Base-by-base conservation (phyloP, 2,329 filamentous ascomycete species). In the Pseudopyricularia cyperi region DNA sequence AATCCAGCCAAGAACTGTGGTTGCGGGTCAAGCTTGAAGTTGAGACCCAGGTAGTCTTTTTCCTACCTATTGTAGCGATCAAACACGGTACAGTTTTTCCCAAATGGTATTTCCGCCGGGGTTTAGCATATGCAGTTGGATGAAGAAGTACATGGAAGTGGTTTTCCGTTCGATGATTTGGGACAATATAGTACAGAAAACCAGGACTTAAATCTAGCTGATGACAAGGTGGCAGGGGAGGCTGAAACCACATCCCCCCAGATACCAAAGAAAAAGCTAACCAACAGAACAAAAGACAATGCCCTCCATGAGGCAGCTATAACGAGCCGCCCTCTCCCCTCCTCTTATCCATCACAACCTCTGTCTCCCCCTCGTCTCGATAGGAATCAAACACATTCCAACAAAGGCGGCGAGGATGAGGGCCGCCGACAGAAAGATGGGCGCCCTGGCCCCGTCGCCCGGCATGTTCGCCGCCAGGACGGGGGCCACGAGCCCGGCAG, bases 401-500 rank as follows among this genome's bases (percentile, higher is more conserved):
- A 79, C 67, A 62, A 82, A 82, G 0, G 80, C 77, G 3, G 73
- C 69, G 46, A 83, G 59, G 49, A 83, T 81, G 54, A 83, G 63
- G 9, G 66, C 67, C 0, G 73, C 79, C 32, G 76, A 75, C 54
- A 82, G 66, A 57, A 77, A 81, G 17, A 83, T 74, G 3, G 79
- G 80, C 33, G 71, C 67, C 44, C 72, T 77, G 14, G 76, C 72
- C 8, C 79, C 77, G 54, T 80, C 75, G 1, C 77, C 77, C 0
- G 77, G 77, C 34, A 78, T 65, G 17, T 70, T 80, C 0, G 79
- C 78, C 2, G 85, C 85, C 26, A 89, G 68, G 11, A 89, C 71
- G 0, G 85, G 85, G 0, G 85, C 85, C 59, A 81, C 71, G 11
- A 89, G 69, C 5, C 85, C 85, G 5, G 78, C 77, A 39, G 84